phyloP scores from a whole-genome alignment of 768 basidiomycete genomes.

The Piloderma croceum region DNA sequence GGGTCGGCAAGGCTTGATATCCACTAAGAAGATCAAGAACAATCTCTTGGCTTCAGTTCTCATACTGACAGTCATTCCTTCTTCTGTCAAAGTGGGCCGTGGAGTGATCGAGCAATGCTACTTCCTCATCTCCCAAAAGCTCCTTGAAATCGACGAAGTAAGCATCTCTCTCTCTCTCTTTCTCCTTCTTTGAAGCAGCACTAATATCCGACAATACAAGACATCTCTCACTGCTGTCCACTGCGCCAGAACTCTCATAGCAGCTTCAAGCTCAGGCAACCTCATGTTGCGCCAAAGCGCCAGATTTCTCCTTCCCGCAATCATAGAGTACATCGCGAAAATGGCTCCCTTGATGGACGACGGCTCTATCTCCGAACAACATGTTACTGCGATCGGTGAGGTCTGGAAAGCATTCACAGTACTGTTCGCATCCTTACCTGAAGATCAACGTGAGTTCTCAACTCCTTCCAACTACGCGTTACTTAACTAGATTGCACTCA shows the following conservation, averaged over 20 bases:
- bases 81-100: constrained; percentile 59
- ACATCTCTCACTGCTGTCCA: constrained; percentile 81
- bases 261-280: constrained; percentile 63
- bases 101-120: constrained; percentile 80
- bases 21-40: constrained; percentile 80
- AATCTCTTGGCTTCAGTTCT: constrained; percentile 86
- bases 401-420: constrained; percentile 75
- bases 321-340: constrained; percentile 76
- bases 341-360: constrained; percentile 60
- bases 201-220: constrained; percentile 36
- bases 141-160: constrained; percentile 70
- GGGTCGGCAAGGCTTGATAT: constrained; percentile 71
- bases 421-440: constrained; percentile 50
- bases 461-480: not conserved
- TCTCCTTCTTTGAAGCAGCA: too few relatives aligned
- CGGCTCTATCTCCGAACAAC: constrained; percentile 47
- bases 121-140: constrained; percentile 76
- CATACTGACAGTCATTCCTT: constrained; percentile 73
- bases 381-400: constrained; percentile 64
- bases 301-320: constrained; percentile 66
- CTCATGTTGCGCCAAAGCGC: constrained; percentile 65
- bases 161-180: too few relatives aligned
- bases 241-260: constrained; percentile 79
- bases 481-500: constrained; percentile 23
- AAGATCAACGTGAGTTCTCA: constrained; percentile 54